Evolutionary conservation across 441 rosid genomes (phyloP), one percentile per base, ranked within the genome.

Genomic region (Brassica balearica): DNA sequence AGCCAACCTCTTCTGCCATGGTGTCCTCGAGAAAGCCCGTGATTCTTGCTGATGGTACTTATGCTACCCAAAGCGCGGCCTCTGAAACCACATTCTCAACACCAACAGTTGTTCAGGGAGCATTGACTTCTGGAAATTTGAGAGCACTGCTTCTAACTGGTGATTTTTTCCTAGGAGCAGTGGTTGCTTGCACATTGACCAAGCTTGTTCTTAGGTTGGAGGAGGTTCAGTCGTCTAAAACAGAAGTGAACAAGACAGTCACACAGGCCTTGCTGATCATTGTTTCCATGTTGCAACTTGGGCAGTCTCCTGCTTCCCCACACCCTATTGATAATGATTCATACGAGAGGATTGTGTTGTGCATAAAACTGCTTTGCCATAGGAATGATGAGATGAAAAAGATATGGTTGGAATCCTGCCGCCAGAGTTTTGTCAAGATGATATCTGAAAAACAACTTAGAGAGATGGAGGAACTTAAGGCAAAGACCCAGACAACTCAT

Each of bases 121-220:
- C 93, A 74, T 53, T 87, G 80, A 61, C 90, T 71, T 83, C 94
- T 78, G 97, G 93, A 27, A 91, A 92, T 76, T 77, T 92, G 83
- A 87, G 97, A 80, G 90, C 94, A 46, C 88, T 91, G 82, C 87
- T 92, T 43, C 91, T 92, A 61, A 87, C 90, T 53, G 97, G 97
- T 63, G 97, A 92, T 72, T 92, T 92, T 81, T 92, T 91, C 88
- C 93, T 92, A n/a, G 97, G 93, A 80, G 91, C 97, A 14, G 94
- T 92, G 75, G 92, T 93, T 72, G 89, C 92, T 19, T 91, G 93
- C 86, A 88, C 96, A 5, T 80, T 93, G 82, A 86, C 96, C 17
- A 93, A 93, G 85, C 96, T 93, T 69, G 84, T 90, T 75, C 84
- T 93, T 83, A 87, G 98, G 83, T 82, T 90, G 88, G 93, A 91